phyloP scores from a whole-genome alignment of 495 filamentous ascomycete species.

The Aspergillus cavernicola region DNA sequence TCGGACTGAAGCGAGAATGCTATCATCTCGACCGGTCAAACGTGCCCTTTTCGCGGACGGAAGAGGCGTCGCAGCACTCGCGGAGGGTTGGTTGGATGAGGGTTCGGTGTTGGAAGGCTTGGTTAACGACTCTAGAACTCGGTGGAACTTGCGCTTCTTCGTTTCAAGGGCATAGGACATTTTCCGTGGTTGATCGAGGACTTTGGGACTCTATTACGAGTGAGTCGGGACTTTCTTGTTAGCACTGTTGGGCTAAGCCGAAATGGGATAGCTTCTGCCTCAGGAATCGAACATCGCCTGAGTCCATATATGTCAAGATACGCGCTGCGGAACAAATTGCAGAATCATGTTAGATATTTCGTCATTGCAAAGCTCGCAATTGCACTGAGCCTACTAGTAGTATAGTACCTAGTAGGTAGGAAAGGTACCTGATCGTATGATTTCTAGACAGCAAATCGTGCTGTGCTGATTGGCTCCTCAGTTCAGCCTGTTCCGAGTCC shows the following conservation, averaged over 20 bases:
- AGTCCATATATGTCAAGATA: too few species aligned
- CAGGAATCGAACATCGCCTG: background rate
- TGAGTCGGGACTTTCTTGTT: background rate
- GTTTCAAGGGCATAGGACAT: constrained; percentile 53
- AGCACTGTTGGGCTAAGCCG: background rate
- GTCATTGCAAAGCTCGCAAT: too few species aligned
- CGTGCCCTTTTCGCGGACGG: constrained; percentile 41
- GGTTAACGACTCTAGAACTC: constrained; percentile 53
- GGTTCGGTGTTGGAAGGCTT: constrained; percentile 24
- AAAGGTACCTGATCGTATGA: too few species aligned
- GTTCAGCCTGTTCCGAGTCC: constrained; percentile 12
- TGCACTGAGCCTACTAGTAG: too few species aligned
- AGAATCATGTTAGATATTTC: too few species aligned
- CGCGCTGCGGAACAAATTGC: too few species aligned
- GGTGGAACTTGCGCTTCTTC: constrained; percentile 54
- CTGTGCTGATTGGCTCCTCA: constrained; percentile 13
- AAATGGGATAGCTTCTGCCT: constrained; percentile 15
- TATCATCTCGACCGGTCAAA: constrained; percentile 23
- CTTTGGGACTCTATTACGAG: background rate
- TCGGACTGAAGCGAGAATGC: constrained; percentile 23
- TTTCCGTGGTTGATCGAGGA: constrained; percentile 8
- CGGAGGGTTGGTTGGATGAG: constrained; percentile 26
- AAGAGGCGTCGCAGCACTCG: constrained; percentile 21
- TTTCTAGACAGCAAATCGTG: constrained; percentile 14
- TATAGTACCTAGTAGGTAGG: too few species aligned